Evolutionary conservation across 495 filamentous ascomycete genomes (phyloP).

Genomic region (Aspergillus conjunctus): DNA sequence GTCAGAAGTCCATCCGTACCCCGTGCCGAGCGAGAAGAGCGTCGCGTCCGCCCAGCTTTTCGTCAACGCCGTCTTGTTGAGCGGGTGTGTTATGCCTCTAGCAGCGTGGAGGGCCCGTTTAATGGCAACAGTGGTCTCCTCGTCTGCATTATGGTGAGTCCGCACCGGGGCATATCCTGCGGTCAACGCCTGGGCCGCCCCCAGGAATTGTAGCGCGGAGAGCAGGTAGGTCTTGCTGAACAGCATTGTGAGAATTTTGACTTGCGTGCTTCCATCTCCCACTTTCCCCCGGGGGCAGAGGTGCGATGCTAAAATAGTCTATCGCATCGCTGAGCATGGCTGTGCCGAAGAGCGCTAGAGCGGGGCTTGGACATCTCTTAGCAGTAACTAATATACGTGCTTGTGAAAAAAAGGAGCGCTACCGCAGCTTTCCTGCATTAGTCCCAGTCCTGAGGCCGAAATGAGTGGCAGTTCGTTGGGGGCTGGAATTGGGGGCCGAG

Average conservation of each 20-base stretch:
- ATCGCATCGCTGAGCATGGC: too few species aligned
- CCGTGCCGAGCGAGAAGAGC: conserved; percentile 3
- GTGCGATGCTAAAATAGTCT: too few species aligned
- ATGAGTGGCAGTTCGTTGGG: neutral
- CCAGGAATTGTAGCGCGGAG: neutral
- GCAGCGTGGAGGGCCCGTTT: conserved; percentile 6
- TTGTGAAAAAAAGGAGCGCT: neutral
- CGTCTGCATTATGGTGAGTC: neutral
- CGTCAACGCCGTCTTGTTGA: neutral
- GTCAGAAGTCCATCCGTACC: neutral
- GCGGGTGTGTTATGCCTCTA: neutral
- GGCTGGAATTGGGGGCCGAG: neutral
- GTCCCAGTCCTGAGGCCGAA: neutral
- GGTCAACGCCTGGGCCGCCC: neutral
- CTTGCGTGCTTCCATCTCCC: too few species aligned
- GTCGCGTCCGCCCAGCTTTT: conserved; percentile 9
- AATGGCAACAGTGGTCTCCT: neutral
- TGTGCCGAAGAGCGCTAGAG: too few species aligned
- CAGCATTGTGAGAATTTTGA: too few species aligned
- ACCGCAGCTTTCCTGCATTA: neutral
- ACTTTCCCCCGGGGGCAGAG: too few species aligned
- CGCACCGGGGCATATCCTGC: conserved; percentile 3
- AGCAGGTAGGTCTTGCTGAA: too few species aligned
- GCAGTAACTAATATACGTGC: neutral
- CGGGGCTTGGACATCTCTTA: too few species aligned